These are phyloP conservation scores for Colletotrichum tofieldiae DNA, from an alignment of 2,329 filamentous ascomycete genomes.

Conservation along the genomic window DNA sequence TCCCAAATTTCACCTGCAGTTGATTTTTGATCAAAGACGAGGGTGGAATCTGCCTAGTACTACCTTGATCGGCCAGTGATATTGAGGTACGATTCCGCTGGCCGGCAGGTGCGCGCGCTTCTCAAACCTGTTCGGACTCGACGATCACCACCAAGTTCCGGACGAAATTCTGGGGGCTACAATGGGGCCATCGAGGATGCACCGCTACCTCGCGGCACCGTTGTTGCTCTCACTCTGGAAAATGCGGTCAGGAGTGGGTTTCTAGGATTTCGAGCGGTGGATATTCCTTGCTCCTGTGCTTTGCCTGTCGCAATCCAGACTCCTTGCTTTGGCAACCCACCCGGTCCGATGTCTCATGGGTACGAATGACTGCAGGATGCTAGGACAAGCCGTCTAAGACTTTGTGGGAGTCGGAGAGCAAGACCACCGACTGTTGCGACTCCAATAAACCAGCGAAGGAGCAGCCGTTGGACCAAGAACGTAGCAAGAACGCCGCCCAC, in stretches of 20 bases:
- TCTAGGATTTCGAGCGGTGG: constrained; percentile 15
- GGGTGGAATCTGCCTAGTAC: neutral
- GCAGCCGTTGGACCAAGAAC: constrained; percentile 1
- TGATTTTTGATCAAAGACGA: constrained; percentile 1
- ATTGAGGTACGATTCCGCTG: constrained; percentile 15
- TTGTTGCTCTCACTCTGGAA: constrained; percentile 7
- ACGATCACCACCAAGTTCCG: constrained; percentile 26
- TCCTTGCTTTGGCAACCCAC: constrained; percentile 12
- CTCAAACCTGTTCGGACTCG: constrained; percentile 15
- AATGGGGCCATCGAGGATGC: constrained; percentile 14
- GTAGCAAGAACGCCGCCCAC: neutral
- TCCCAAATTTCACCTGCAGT: constrained; percentile 12
- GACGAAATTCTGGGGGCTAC: constrained; percentile 12
- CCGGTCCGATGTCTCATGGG: constrained; percentile 15
- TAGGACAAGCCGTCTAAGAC: neutral
- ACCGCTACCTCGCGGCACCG: neutral
- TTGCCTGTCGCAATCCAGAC: constrained; percentile 16
- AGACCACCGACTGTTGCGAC: neutral
- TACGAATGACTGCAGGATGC: constrained; percentile 1
- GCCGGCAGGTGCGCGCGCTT: constrained; percentile 8
- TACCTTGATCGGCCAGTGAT: constrained; percentile 17
- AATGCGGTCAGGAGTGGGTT: constrained; percentile 17
- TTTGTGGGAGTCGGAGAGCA: neutral
- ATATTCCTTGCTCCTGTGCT: constrained; percentile 12
- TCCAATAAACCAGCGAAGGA: neutral